These are phyloP conservation scores for Solanum chiquidenum DNA, from an alignment of 257 asterid species.

Conservation along the genomic window DNA sequence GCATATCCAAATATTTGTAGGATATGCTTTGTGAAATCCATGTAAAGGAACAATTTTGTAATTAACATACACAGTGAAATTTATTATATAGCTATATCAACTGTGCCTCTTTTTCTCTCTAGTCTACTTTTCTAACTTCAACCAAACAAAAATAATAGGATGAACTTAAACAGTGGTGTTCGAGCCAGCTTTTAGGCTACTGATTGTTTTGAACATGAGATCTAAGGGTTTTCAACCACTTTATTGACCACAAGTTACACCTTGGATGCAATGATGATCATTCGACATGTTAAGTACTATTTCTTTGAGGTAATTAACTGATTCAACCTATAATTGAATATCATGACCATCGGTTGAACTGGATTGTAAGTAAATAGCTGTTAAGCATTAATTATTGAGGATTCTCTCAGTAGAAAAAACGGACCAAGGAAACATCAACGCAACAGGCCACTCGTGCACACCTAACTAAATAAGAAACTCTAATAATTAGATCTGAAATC, in stretches of 20 bases:
- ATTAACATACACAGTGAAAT: neutral
- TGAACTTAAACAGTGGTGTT: neutral
- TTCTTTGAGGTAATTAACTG: neutral
- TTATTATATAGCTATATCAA: neutral
- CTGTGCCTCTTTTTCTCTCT: neutral
- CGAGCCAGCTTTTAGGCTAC: too few relatives aligned
- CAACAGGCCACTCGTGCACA: neutral
- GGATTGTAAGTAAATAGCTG: neutral
- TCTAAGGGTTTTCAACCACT: accelerated
- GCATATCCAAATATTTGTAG: neutral
- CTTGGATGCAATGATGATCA: neutral
- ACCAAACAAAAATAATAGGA: neutral
- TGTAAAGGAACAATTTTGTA: neutral
- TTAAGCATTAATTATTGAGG: neutral
- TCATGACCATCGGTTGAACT: neutral
- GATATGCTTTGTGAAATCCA: neutral
- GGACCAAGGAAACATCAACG: neutral
- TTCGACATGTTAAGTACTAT: neutral
- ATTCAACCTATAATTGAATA: neutral
- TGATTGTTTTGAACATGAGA: too few relatives aligned
- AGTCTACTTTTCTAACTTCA: neutral
- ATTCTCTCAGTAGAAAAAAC: neutral
- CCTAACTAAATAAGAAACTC: neutral
- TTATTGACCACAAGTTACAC: neutral
- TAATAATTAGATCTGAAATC: neutral